phyloP scores from a whole-genome alignment of 768 basidiomycete species.

The Saitozyma sp. region DNA sequence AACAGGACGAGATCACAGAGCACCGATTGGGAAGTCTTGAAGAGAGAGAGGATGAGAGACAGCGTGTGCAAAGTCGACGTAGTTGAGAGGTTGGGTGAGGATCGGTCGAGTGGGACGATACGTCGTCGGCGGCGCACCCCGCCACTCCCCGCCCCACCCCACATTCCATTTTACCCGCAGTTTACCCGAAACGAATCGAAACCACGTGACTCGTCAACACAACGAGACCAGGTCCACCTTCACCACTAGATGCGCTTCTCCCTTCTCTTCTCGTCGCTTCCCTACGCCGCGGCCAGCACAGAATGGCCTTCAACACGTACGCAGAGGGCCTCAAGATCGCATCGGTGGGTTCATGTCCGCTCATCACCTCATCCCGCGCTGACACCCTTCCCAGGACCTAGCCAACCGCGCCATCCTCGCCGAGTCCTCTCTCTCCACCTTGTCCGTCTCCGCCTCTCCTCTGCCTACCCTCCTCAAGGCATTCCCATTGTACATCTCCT shows the following conservation, averaged over 20 bases:
- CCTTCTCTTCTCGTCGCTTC: background rate
- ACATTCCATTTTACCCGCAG: background rate
- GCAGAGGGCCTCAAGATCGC: slow-evolving; percentile 39
- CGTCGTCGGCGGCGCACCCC: too few species aligned
- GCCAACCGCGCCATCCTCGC: slow-evolving; percentile 34
- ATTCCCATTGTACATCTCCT: slow-evolving; percentile 41
- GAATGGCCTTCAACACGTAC: slow-evolving; percentile 32
- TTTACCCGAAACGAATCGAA: background rate
- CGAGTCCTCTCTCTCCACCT: slow-evolving; percentile 33
- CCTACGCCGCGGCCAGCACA: background rate
- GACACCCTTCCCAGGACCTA: slow-evolving; percentile 21
- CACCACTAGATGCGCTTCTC: too few species aligned
- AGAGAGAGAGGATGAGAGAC: too few species aligned
- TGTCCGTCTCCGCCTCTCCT: slow-evolving; percentile 29
- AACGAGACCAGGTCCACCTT: too few species aligned
- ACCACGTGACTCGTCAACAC: slow-evolving; percentile 4
- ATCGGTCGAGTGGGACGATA: too few species aligned
- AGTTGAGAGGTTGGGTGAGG: background rate
- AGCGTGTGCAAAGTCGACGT: too few species aligned
- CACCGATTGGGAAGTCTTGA: too few species aligned
- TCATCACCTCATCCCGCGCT: too few species aligned
- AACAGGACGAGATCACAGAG: too few species aligned
- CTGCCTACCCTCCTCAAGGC: slow-evolving; percentile 37
- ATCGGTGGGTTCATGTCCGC: slow-evolving; percentile 16
- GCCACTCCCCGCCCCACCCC: too few species aligned